phyloP scores from a whole-genome alignment of 768 basidiomycete genomes.

The Suillus occidentalis region DNA sequence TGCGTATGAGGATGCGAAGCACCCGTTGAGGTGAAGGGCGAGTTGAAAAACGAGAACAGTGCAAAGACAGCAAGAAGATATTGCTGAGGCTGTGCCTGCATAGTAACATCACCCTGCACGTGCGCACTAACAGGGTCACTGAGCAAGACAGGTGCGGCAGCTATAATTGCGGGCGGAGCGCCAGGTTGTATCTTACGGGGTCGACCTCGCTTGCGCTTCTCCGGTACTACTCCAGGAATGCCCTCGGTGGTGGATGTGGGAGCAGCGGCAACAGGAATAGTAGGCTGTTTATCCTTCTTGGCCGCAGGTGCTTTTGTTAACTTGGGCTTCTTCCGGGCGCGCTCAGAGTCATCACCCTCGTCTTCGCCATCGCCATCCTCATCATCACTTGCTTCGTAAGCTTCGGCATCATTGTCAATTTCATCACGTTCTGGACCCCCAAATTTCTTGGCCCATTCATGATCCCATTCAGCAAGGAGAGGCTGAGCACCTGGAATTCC shows the following conservation, averaged over 20 bases:
- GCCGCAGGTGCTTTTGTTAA: conserved; percentile 38
- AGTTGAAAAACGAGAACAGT: conserved; percentile 85
- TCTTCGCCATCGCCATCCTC: conserved; percentile 42
- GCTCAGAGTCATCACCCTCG: conserved; percentile 40
- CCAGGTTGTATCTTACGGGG: conserved; percentile 70
- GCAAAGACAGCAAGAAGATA: conserved; percentile 84
- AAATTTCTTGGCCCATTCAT: conserved; percentile 69
- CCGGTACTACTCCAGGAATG: conserved; percentile 41
- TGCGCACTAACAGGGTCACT: conserved; percentile 16
- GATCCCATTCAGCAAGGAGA: conserved; percentile 73
- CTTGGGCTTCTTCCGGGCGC: conserved; percentile 66
- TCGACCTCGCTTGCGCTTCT: conserved; percentile 83
- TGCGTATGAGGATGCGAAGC: conserved; percentile 46
- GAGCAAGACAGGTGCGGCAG: conserved; percentile 22
- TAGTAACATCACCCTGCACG: conserved; percentile 13
- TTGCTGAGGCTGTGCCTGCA: conserved; percentile 42
- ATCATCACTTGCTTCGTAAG: conserved; percentile 39
- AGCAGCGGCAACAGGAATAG: conserved; percentile 31
- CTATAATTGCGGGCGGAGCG: conserved; percentile 34
- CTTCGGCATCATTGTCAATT: conserved; percentile 55
- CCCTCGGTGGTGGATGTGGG: conserved; percentile 27
- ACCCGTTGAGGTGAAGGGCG: conserved; percentile 52
- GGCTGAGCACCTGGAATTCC: conserved; percentile 76
- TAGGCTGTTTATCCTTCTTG: conserved; percentile 44
- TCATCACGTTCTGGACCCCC: conserved; percentile 77